These are phyloP conservation scores for Aspergillus mulundensis DNA, from an alignment of 495 filamentous ascomycete genomes.

Conservation along the genomic window DNA sequence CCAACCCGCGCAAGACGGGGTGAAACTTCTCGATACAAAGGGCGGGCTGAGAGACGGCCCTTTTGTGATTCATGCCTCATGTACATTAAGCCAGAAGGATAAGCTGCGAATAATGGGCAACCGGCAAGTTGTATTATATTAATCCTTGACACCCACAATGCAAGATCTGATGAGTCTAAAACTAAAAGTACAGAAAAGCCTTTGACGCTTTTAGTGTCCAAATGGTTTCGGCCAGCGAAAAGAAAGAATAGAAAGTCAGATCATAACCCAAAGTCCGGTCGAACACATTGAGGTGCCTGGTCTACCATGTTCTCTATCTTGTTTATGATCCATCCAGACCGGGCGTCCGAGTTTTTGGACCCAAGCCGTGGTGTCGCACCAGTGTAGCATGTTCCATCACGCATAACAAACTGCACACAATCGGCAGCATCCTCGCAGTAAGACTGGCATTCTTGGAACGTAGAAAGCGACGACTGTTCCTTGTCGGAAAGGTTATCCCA, in stretches of 20 bases:
- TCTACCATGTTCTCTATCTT: slow-evolving; percentile 33
- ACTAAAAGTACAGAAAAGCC: slow-evolving; percentile 15
- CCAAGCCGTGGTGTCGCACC: slow-evolving; percentile 33
- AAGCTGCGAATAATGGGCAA: neutral
- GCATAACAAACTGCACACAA: slow-evolving; percentile 38
- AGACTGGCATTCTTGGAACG: slow-evolving; percentile 34
- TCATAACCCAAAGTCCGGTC: slow-evolving; percentile 31
- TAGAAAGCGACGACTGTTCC: slow-evolving; percentile 27
- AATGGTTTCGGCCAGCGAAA: slow-evolving; percentile 16
- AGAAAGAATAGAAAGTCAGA: slow-evolving; percentile 9
- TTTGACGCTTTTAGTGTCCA: neutral
- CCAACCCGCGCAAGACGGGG: neutral
- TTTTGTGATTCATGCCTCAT: neutral
- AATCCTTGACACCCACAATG: slow-evolving; percentile 4
- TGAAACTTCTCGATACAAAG: neutral
- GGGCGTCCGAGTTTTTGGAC: slow-evolving; percentile 15
- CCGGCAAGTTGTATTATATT: slow-evolving; percentile 2
- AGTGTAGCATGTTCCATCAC: slow-evolving; percentile 32
- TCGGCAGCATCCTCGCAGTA: slow-evolving; percentile 25
- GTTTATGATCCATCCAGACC: slow-evolving; percentile 36
- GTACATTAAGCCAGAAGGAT: neutral
- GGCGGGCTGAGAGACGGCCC: neutral
- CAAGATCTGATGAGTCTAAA: slow-evolving; percentile 6
- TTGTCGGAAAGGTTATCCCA: slow-evolving; percentile 46
- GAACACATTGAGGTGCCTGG: slow-evolving; percentile 28